Evolutionary conservation across 108 stramenopile species (phyloP).

Genomic region (Pseudonitzschia pungens): DNA sequence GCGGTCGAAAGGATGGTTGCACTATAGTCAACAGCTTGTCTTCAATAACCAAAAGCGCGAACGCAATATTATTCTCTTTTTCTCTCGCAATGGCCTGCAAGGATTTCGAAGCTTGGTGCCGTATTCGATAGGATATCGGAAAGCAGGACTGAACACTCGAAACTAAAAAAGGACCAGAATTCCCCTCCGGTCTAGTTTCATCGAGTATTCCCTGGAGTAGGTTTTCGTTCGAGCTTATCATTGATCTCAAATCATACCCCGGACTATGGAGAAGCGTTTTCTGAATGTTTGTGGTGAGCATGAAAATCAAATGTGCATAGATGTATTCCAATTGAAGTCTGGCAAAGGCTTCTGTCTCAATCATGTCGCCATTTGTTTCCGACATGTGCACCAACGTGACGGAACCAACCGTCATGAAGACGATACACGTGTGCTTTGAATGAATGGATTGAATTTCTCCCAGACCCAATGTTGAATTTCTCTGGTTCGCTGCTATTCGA

Average conservation of each 20-base stretch:
- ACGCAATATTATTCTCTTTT: constrained; percentile 40
- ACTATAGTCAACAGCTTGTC: constrained; percentile 61
- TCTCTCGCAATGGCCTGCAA: constrained; percentile 23
- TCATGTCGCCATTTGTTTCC: constrained; percentile 1
- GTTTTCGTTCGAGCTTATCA: constrained; percentile 48
- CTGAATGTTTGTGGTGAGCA: constrained; percentile 67
- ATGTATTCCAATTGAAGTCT: constrained; percentile 72
- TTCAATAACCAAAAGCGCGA: constrained; percentile 59
- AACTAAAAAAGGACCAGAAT: constrained; percentile 48
- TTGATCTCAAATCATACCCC: constrained; percentile 59
- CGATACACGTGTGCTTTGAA: constrained; percentile 41
- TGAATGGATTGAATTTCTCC: constrained; percentile 66
- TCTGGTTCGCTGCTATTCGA: constrained; percentile 45
- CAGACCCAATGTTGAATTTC: constrained; percentile 34
- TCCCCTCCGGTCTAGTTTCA: constrained; percentile 25
- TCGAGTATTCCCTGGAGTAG: constrained; percentile 22
- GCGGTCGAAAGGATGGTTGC: constrained; percentile 57
- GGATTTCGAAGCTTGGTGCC: constrained; percentile 52
- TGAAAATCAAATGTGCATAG: constrained; percentile 71
- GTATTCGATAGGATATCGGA: constrained; percentile 64
- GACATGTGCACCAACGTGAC: constrained; percentile 64
- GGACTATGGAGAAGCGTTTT: constrained; percentile 53
- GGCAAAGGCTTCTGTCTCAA: constrained; percentile 51
- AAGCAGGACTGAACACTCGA: constrained; percentile 58
- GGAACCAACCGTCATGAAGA: constrained; percentile 67